Conservation (phyloP, 2,329 filamentous ascomycete genomes). For the Arthrobotrys pseudoclavata region DNA sequence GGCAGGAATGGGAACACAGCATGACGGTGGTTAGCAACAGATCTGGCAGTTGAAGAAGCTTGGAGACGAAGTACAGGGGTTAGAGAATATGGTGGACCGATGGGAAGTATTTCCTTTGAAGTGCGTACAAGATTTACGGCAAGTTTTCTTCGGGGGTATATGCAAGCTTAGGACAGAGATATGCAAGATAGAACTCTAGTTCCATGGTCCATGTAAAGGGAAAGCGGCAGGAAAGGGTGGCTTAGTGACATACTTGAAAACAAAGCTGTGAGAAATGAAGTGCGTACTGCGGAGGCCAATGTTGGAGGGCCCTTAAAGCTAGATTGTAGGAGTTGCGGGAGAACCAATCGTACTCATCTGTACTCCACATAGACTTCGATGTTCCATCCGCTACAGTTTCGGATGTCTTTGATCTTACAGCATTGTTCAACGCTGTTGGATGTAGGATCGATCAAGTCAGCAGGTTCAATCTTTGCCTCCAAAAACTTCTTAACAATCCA, state of each 20-base stretch:
- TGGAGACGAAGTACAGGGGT: slow-evolving; percentile 39
- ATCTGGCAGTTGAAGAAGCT: slow-evolving; percentile 60
- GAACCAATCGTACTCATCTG: slow-evolving; percentile 83
- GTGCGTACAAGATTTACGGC: slow-evolving; percentile 62
- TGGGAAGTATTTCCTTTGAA: slow-evolving; percentile 44
- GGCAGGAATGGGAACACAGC: slow-evolving; percentile 76
- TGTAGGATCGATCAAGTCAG: slow-evolving; percentile 5
- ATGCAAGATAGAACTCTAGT: background rate
- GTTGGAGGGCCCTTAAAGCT: slow-evolving; percentile 71
- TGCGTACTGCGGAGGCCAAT: slow-evolving; percentile 72
- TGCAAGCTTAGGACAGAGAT: slow-evolving; percentile 52
- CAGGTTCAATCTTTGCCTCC: slow-evolving; percentile 62
- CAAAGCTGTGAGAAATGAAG: slow-evolving; percentile 72
- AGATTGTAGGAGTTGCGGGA: slow-evolving; percentile 85
- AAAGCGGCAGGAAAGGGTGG: slow-evolving; percentile 66
- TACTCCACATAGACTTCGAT: slow-evolving; percentile 70
- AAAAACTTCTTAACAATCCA: background rate
- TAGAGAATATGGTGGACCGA: slow-evolving; percentile 63
- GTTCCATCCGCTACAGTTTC: slow-evolving; percentile 29
- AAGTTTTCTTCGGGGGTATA: slow-evolving; percentile 67
- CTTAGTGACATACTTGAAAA: slow-evolving; percentile 69
- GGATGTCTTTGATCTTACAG: slow-evolving; percentile 66
- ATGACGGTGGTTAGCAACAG: slow-evolving; percentile 72
- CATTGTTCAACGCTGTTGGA: slow-evolving; percentile 68
- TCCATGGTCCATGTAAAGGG: background rate